Conservation (phyloP, 345 rosid genomes). For the Draba incana region DNA sequence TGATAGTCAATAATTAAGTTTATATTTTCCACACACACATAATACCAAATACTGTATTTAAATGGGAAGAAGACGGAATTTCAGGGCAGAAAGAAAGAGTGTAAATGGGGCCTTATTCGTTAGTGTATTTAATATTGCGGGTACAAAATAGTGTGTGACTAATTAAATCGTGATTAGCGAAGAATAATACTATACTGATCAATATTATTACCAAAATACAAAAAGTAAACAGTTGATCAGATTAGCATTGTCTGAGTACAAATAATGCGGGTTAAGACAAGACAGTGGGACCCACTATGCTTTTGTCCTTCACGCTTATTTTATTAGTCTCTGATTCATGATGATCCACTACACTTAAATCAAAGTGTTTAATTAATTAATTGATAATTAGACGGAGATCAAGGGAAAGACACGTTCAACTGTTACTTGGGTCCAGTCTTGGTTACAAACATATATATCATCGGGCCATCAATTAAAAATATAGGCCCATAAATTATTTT, state of each 20-base stretch:
- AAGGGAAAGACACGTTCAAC: conserved; percentile 19
- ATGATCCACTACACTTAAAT: conserved; percentile 29
- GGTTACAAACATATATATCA: not conserved
- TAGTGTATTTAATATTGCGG: not conserved
- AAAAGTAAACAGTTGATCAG: conserved; percentile 34
- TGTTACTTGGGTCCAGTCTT: conserved; percentile 25
- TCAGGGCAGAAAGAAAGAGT: not conserved
- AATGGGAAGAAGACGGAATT: conserved; percentile 1
- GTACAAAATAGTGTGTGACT: not conserved
- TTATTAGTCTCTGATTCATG: conserved; percentile 35
- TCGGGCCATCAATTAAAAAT: too few relatives aligned
- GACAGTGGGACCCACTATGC: conserved; percentile 35
- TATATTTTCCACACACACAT: not conserved
- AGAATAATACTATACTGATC: not conserved
- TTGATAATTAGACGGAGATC: not conserved
- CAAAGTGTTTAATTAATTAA: not conserved
- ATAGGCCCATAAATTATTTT: not conserved
- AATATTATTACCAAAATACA: conserved; percentile 3
- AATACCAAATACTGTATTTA: not conserved
- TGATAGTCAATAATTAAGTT: not conserved
- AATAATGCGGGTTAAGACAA: conserved; percentile 41
- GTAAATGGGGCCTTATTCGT: not conserved
- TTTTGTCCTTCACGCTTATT: conserved; percentile 48
- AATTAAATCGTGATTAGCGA: conserved; percentile 7
- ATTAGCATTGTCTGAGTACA: conserved; percentile 29